phyloP scores from a whole-genome alignment of 179 eudicot genomes.

The Spergularia azorica region DNA sequence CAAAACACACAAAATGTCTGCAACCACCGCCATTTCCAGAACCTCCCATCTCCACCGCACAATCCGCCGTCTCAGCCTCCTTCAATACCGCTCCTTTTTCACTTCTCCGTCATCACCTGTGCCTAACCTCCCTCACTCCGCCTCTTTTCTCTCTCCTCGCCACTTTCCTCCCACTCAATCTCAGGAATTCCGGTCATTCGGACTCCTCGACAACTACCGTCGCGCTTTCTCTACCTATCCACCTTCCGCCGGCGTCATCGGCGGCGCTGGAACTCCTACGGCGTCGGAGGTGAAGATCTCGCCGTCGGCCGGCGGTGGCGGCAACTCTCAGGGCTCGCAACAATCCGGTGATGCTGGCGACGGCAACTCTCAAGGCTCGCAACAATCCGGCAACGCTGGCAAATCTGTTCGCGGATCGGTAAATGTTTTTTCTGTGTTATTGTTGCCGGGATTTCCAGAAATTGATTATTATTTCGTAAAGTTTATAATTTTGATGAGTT shows the following conservation, averaged over 20 bases:
- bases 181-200: slow-evolving; percentile 27
- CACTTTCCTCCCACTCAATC: slow-evolving; percentile 14
- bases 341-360: slow-evolving; percentile 23
- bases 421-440: slow-evolving; percentile 18
- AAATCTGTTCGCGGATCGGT: slow-evolving; percentile 77
- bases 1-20: slow-evolving; percentile 14
- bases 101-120: slow-evolving; percentile 18
- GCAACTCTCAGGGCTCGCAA: slow-evolving; percentile 39
- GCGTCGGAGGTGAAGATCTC: slow-evolving; percentile 14
- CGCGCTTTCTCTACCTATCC: slow-evolving; percentile 25
- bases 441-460: slow-evolving; percentile 2
- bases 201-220: slow-evolving; percentile 30
- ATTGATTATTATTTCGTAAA: not conserved
- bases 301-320: not conserved
- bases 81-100: slow-evolving; percentile 28
- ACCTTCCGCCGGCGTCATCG: slow-evolving; percentile 6
- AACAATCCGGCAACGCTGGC: slow-evolving; percentile 45
- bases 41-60: slow-evolving; percentile 34
- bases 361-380: slow-evolving; percentile 9
- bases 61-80: slow-evolving; percentile 28
- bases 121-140: slow-evolving; percentile 14
- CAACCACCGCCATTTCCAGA: slow-evolving; percentile 33
- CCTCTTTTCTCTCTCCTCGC: slow-evolving; percentile 17
- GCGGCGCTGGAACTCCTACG: not conserved
- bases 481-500: not conserved